Conservation (phyloP, 495 filamentous ascomycete species). For the Penicillium coprophilum region DNA sequence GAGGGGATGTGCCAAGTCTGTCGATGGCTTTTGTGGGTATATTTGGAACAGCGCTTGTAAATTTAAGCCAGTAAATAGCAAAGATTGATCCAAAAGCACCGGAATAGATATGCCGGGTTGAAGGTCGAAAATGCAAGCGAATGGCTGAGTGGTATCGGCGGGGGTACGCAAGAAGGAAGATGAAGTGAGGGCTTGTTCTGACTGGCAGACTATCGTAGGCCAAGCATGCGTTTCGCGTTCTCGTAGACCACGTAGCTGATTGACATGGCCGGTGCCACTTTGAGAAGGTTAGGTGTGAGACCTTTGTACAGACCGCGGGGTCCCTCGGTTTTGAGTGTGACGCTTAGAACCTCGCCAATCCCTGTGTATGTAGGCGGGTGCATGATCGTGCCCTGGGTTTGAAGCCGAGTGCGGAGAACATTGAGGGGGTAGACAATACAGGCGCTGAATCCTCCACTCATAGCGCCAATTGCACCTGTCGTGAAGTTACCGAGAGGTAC, state of each 20-base stretch:
- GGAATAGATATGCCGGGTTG: neutral
- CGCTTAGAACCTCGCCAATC: conserved; percentile 79
- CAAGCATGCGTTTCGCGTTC: conserved; percentile 79
- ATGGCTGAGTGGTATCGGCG: neutral
- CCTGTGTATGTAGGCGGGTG: conserved; percentile 90
- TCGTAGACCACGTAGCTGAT: conserved; percentile 99
- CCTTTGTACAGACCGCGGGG: conserved; percentile 89
- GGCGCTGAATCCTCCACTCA: conserved; percentile 91
- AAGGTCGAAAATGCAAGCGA: neutral
- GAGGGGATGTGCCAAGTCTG: neutral
- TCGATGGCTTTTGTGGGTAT: conserved; percentile 8
- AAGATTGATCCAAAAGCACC: neutral
- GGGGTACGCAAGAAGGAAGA: neutral
- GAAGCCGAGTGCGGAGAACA: conserved; percentile 86
- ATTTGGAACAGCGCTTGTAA: conserved; percentile 5
- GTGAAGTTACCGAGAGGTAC: conserved; percentile 70
- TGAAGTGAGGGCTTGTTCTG: neutral
- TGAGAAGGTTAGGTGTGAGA: conserved; percentile 90
- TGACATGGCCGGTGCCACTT: conserved; percentile 93
- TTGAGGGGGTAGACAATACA: conserved; percentile 93
- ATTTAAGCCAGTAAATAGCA: conserved; percentile 2
- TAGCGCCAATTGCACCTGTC: conserved; percentile 81
- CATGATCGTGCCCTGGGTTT: conserved; percentile 89
- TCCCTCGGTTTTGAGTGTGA: conserved; percentile 81
- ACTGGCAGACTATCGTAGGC: conserved; percentile 55